Evolutionary conservation across 1,139 yeast genomes (phyloP), one percentile per base, ranked within the genome.

Genomic region (Geotrichum fermentans): DNA sequence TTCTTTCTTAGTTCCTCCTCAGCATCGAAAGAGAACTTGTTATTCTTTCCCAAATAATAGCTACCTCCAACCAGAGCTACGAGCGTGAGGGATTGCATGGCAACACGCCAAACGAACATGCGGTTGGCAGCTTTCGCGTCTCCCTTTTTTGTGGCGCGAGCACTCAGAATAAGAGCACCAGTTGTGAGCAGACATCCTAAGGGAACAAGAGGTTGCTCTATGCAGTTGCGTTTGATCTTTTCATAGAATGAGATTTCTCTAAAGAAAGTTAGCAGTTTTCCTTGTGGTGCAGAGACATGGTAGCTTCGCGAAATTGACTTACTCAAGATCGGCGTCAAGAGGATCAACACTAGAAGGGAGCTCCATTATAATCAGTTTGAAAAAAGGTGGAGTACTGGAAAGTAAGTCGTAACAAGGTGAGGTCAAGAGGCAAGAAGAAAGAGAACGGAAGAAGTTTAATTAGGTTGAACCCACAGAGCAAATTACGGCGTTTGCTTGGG

Each of bases 51-150:
- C 66, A 56, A 81, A 86, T 65, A 76, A 83, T 55, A 77, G 68
- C 61, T 89, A 36, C 97, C 97, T 13, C 79, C 80, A 2, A 89
- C 84, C 52, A 89, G 72, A 0, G 96, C 96, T 7, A 80, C 80
- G 48, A 89, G 71, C 0, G 97, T 89, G 51, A 83, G 77, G 11
- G 85, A 85, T 67, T 89, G 97, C 60, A 88, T 75, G 0, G 80
- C 95, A 43, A 89, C 90, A 72, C 97, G 83, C 79, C 89, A 87
- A 58, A 92, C 77, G 72, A 87, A 89, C 79, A 87, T 89, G 50
- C 78, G 75, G 68, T 89, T 95, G 0, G 97, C 95, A 53, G 79
- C 79, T 49, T 74, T 71, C 56, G 82, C 77, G 60, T 87, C 81
- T 22, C 96, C 96, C 32, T 74, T 70, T 58, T 82, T 77, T 57